phyloP scores from a whole-genome alignment of 768 basidiomycete genomes.

The Phylloporus arenicola region DNA sequence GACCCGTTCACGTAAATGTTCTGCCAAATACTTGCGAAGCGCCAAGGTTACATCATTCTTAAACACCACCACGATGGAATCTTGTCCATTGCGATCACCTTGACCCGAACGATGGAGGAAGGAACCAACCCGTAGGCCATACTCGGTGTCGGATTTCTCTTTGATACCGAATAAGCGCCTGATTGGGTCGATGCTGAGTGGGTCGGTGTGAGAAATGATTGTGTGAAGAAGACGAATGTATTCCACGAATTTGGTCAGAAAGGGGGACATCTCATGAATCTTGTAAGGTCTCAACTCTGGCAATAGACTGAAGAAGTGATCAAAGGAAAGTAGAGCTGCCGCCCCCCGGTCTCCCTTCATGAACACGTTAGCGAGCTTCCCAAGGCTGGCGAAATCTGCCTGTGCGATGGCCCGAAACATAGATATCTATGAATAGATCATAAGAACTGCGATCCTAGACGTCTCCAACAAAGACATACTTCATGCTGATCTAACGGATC shows the following conservation, averaged over 20 bases:
- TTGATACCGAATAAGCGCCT: conserved; percentile 26
- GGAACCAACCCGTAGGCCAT: conserved; percentile 1
- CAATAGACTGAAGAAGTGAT: conserved; percentile 6
- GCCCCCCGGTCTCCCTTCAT: neutral
- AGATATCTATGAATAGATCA: conserved; percentile 8
- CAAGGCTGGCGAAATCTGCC: conserved; percentile 24
- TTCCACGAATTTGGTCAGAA: conserved; percentile 3
- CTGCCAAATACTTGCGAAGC: conserved; percentile 24
- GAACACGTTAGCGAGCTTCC: conserved; percentile 31
- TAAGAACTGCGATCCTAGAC: neutral
- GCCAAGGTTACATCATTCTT: conserved; percentile 16
- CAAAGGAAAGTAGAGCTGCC: conserved; percentile 8
- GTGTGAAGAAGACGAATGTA: conserved; percentile 5
- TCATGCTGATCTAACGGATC: conserved; percentile 6
- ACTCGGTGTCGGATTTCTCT: conserved; percentile 8
- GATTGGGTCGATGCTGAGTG: conserved; percentile 11
- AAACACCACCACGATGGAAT: conserved; percentile 14
- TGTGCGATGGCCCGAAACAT: conserved; percentile 33
- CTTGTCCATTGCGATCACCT: neutral
- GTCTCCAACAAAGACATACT: conserved; percentile 6
- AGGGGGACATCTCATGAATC: conserved; percentile 13
- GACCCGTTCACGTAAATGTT: conserved; percentile 28
- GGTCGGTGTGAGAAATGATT: conserved; percentile 4
- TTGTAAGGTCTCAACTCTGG: conserved; percentile 17
- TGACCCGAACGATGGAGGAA: conserved; percentile 5